Conservation (phyloP, 2,329 filamentous ascomycete species). For the Nannizzia gypsea region DNA sequence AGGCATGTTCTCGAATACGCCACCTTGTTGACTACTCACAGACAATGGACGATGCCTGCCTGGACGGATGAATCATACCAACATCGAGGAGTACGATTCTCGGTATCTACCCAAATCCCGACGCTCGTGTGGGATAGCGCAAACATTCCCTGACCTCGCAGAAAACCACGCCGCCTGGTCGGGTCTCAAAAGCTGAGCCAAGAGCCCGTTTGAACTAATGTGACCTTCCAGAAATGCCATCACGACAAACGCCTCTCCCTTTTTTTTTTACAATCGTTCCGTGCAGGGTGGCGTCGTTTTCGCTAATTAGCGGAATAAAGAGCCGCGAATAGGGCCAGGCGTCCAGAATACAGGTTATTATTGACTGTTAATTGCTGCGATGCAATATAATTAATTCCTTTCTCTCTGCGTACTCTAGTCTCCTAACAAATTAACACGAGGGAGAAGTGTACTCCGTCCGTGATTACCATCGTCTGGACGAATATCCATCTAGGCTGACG, state of each 20-base stretch:
- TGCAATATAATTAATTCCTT: neutral
- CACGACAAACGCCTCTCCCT: neutral
- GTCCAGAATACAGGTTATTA: neutral
- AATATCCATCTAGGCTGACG: neutral
- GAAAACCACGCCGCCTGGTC: neutral
- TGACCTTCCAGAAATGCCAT: slow-evolving; percentile 4
- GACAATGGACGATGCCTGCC: neutral
- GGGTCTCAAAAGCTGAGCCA: slow-evolving; percentile 1
- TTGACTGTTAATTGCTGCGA: neutral
- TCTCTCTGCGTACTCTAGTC: neutral
- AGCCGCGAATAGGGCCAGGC: neutral
- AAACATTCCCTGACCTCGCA: neutral
- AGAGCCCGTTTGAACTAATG: slow-evolving; percentile 2
- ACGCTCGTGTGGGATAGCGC: neutral
- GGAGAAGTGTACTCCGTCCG: neutral
- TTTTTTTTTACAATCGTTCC: neutral
- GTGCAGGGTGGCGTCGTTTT: neutral
- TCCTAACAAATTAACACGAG: neutral
- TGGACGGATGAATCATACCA: neutral
- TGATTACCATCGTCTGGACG: neutral
- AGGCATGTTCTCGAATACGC: slow-evolving; percentile 3
- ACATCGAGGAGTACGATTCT: neutral
- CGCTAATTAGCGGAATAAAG: neutral
- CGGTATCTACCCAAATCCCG: slow-evolving; percentile 4
- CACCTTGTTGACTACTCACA: neutral